Evolutionary conservation across 75 land plant species (phyloP), one percentile per base, ranked within the genome.

Genomic region (Selaginella moellendorffii): DNA sequence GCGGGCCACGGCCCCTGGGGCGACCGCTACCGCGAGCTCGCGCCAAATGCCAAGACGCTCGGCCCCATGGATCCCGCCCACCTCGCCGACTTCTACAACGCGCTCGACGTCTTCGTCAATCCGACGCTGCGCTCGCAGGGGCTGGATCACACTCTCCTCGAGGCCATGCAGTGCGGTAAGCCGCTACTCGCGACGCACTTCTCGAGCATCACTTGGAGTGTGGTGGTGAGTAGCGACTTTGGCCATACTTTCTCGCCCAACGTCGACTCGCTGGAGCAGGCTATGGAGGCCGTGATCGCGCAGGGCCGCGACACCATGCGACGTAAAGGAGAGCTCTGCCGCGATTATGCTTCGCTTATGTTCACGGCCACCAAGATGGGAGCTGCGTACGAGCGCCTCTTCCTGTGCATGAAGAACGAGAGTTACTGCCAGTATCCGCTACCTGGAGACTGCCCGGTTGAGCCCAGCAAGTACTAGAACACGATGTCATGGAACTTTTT

Each of bases 1-100:
- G 90, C 86, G 0, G 91, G 91, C 1, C 52, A 81, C 1, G 91
- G 91, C 1, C 91, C 91, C 30, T 86, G 87, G 87, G 77, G 67
- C 23, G 71, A 77, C 24, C 58, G 90, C 31, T 86, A 82, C 75
- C 56, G 20, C 30, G 84, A 81, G 1, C 53, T 86, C 0, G 84
- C 78, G 0, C 71, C 72, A 24, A 65, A 62, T 26, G 80, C 73
- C 0, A 24, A 65, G 24, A 75, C 65, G 0, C 54, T 82, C 20
- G 88, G 85, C 0, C 63, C 82, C 0, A 28, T 87, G 74, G 53
- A 27, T 27, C 82, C 84, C 0, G 8, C 61, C 0, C 66, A 76
- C 31, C 75, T 87, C 0, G 54, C 65, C 0, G 80, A 54, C 0
- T 87, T 87, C 59, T 87, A 81, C 61, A 87, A 87, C 62, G 64